These are phyloP conservation scores for Apiospora aurea DNA, from an alignment of 2,329 filamentous ascomycete species.

Conservation along the genomic window DNA sequence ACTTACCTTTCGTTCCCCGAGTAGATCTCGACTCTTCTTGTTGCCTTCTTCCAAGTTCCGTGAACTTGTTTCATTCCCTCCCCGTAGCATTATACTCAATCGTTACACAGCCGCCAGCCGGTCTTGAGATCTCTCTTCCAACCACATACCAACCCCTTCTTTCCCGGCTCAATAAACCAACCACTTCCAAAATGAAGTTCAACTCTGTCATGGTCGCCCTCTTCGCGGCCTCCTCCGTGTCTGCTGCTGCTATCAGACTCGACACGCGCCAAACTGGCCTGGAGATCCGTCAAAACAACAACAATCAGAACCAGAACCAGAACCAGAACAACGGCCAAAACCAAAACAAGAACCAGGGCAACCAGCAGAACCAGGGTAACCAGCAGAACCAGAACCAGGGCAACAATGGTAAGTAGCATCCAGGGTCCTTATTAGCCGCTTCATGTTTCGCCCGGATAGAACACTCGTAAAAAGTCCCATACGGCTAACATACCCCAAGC, in stretches of 20 bases:
- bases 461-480: no score
- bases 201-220: constrained; percentile 33
- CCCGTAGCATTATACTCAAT: constrained; percentile 27
- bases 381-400: constrained; percentile 15
- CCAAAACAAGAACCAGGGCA: constrained; percentile 25
- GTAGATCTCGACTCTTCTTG: constrained; percentile 24
- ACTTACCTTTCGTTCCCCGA: constrained; percentile 22
- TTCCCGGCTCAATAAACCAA: neutral
- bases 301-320: constrained; percentile 1
- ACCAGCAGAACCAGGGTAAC: constrained; percentile 6
- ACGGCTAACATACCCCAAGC: neutral
- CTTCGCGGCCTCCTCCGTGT: constrained; percentile 29
- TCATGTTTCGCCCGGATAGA: no score
- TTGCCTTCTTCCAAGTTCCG: constrained; percentile 30
- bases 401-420: neutral
- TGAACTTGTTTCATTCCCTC: constrained; percentile 32
- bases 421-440: no score
- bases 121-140: constrained; percentile 22
- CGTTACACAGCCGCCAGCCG: constrained; percentile 23
- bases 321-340: neutral
- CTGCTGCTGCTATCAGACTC: constrained; percentile 28
- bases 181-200: constrained; percentile 33
- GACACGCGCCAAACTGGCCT: constrained; percentile 25
- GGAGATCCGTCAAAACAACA: constrained; percentile 28
- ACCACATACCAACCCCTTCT: neutral